Conservation (phyloP, 495 filamentous ascomycete genomes). For the Penicillium crystallinum region DNA sequence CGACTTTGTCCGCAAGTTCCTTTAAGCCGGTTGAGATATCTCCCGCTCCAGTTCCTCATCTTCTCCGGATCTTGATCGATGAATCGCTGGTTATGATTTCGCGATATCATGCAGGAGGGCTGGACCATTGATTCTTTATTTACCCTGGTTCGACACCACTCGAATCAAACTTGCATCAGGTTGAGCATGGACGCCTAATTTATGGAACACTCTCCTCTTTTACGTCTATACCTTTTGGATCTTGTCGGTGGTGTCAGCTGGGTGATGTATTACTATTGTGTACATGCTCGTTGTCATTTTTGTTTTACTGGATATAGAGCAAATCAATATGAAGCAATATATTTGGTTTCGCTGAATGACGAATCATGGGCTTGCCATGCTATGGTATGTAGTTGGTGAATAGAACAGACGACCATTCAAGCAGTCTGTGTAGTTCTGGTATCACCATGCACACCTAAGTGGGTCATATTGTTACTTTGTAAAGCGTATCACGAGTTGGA, state of each 20-base stretch:
- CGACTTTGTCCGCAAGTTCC: constrained; percentile 68
- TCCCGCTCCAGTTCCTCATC: constrained; percentile 1
- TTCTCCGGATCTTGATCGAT: neutral
- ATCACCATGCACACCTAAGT: too few relatives aligned
- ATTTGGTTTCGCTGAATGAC: too few relatives aligned
- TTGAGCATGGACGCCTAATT: neutral
- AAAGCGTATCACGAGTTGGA: neutral
- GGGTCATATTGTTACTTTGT: neutral
- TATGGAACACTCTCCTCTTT: neutral
- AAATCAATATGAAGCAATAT: constrained; percentile 14
- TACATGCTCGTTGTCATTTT: constrained; percentile 23
- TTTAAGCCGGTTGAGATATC: constrained; percentile 44
- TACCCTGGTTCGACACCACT: neutral
- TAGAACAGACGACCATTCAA: neutral
- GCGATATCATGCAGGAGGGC: constrained; percentile 1
- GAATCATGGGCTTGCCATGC: too few relatives aligned
- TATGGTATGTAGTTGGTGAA: neutral
- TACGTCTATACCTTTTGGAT: neutral
- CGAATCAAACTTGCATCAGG: neutral
- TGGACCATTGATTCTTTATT: neutral
- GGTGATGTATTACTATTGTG: constrained; percentile 38
- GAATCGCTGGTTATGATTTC: constrained; percentile 9
- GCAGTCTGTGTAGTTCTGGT: too few relatives aligned
- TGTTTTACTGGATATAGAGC: constrained; percentile 20
- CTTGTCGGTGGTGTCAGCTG: neutral